phyloP scores from a whole-genome alignment of 768 basidiomycete species.

The Termitomyces sp. region DNA sequence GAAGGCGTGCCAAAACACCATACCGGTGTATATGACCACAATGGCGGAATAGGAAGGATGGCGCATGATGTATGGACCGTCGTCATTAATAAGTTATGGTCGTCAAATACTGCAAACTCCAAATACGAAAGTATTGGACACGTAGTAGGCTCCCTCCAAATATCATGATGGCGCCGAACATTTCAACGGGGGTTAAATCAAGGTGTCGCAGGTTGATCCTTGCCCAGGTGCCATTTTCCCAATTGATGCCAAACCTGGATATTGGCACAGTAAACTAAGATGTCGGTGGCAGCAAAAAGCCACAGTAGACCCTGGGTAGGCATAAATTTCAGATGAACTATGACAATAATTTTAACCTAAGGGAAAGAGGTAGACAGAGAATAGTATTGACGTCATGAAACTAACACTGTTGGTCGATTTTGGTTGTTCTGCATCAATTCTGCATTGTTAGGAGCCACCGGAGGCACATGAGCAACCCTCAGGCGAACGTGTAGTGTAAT shows the following conservation, averaged over 20 bases:
- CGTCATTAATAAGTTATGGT: constrained; percentile 26
- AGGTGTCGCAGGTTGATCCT: not conserved
- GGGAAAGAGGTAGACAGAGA: not conserved
- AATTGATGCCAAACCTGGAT: not conserved
- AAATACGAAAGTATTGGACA: constrained; percentile 30
- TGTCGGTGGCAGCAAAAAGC: not conserved
- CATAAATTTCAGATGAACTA: not conserved
- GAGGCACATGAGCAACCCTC: not conserved
- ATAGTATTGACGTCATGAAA: not conserved
- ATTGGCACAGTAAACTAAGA: not conserved
- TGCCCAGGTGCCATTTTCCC: not conserved
- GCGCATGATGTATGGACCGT: constrained; percentile 29
- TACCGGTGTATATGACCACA: constrained; percentile 25
- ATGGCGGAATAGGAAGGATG: too few species aligned
- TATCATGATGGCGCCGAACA: constrained; percentile 23
- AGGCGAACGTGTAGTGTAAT: not conserved
- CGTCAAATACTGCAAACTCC: constrained; percentile 26
- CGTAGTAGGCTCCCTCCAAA: constrained; percentile 30
- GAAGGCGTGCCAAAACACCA: constrained; percentile 27
- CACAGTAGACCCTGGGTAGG: not conserved
- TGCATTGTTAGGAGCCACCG: not conserved
- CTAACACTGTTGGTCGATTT: not conserved
- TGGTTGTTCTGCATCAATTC: not conserved
- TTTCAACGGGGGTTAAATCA: constrained; percentile 23
- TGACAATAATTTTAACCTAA: not conserved